These are phyloP conservation scores for Turritis glabra DNA, from an alignment of 345 rosid species.

Conservation along the genomic window DNA sequence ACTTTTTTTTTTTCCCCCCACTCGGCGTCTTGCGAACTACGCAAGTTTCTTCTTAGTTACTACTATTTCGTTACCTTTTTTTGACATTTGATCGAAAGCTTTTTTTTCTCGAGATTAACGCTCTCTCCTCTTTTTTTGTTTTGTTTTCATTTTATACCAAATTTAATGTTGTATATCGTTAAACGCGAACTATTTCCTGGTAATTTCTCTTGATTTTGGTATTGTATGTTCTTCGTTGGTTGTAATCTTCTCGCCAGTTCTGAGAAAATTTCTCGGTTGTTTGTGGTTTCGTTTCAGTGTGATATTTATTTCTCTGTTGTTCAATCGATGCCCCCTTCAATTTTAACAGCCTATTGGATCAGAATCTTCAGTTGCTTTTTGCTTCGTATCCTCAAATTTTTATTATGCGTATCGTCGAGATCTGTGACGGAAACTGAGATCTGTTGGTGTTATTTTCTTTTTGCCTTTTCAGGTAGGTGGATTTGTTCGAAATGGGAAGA, in stretches of 20 bases:
- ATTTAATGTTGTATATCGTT: slow-evolving; percentile 3
- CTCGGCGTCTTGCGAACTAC: slow-evolving; percentile 31
- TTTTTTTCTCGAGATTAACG: slow-evolving; percentile 15
- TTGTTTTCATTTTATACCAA: not conserved
- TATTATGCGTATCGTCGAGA: not conserved
- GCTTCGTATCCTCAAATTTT: not conserved
- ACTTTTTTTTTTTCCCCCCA: slow-evolving; percentile 10
- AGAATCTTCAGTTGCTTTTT: not conserved
- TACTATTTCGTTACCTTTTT: slow-evolving; percentile 11
- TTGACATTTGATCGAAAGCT: slow-evolving; percentile 17
- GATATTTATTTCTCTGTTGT: slow-evolving; percentile 2
- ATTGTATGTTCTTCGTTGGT: too few relatives aligned
- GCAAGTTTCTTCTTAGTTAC: slow-evolving; percentile 28
- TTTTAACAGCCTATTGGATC: not conserved
- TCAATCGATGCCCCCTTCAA: not conserved
- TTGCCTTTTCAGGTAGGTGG: slow-evolving; percentile 23
- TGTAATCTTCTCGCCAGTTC: not conserved
- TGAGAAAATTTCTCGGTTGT: not conserved
- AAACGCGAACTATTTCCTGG: not conserved
- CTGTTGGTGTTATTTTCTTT: not conserved
- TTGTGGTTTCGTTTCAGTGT: not conserved
- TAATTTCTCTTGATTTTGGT: slow-evolving; percentile 18
- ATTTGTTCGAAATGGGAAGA: slow-evolving; percentile 61
- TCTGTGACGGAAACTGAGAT: slow-evolving; percentile 26
- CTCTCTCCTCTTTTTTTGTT: not conserved